Evolutionary conservation across 2,329 filamentous ascomycete species (phyloP).

Genomic region (Colletotrichum tropicale): DNA sequence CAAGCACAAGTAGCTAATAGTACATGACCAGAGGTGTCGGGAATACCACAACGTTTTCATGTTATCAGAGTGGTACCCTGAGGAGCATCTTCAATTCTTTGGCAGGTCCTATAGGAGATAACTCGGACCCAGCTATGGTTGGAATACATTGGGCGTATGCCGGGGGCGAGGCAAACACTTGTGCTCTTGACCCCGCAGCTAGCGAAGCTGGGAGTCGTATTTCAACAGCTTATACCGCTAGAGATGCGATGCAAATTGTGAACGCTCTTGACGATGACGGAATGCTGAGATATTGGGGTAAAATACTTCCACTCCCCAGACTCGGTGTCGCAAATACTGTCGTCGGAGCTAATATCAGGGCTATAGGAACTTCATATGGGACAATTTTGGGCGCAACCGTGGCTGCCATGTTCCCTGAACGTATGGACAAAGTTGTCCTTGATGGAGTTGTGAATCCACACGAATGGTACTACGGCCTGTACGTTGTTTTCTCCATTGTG

Average conservation of each 20-base stretch:
- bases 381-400: neutral
- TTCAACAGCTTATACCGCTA: neutral
- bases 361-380: neutral
- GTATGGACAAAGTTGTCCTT: neutral
- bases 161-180: neutral
- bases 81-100: too few species aligned
- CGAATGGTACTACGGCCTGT: neutral
- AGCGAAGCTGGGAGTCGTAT: neutral
- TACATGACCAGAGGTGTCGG: neutral
- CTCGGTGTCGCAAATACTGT: neutral
- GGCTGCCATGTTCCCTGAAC: neutral
- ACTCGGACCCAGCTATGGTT: neutral
- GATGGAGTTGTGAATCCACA: neutral
- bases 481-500: fast-evolving
- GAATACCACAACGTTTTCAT: neutral
- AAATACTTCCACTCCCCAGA: neutral
- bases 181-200: neutral
- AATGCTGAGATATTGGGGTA: neutral
- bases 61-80: too few species aligned
- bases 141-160: neutral
- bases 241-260: neutral
- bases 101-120: neutral
- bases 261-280: neutral
- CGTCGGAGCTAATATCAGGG: neutral
- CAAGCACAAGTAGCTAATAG: too few species aligned